Percentiles rank a stretch among this genome's conserved stretches.
Evolutionary conservation across 805 yeast genomes (phyloP).

Genomic region (Osmozyma mogii): DNA sequence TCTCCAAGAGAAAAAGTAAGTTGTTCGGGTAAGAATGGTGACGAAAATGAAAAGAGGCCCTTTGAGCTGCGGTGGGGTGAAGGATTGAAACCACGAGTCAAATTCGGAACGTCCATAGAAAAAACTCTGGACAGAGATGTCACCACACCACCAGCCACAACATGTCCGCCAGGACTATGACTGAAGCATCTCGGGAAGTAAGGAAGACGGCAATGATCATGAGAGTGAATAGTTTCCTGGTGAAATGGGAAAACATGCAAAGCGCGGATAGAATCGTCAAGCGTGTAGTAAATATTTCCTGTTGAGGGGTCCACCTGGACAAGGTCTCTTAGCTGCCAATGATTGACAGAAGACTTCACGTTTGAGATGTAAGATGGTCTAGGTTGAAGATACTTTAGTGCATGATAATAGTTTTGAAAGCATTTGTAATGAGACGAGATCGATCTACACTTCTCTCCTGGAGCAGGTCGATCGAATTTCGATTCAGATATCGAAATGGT

Average conservation of each 20-base stretch:
- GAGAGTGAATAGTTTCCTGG: slow-evolving; percentile 1
- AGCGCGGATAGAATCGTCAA: slow-evolving; percentile 40
- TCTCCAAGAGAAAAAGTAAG: slow-evolving; percentile 62
- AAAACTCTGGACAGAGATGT: slow-evolving; percentile 30
- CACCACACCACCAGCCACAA: slow-evolving; percentile 41
- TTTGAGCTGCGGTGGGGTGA: slow-evolving; percentile 29
- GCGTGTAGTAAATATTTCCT: slow-evolving; percentile 50
- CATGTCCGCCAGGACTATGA: slow-evolving; percentile 40
- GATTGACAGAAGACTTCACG: slow-evolving; percentile 29
- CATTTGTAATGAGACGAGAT: slow-evolving; percentile 16
- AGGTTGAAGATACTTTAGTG: slow-evolving; percentile 29
- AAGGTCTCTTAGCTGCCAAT: slow-evolving; percentile 82
- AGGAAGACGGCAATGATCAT: slow-evolving; percentile 41
- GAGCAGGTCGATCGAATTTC: too few relatives aligned
- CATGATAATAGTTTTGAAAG: slow-evolving; percentile 37
- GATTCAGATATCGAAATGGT: too few relatives aligned
- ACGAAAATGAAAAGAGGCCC: slow-evolving; percentile 58
- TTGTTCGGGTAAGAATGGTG: slow-evolving; percentile 39
- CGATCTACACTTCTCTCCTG: too few relatives aligned
- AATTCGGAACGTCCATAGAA: slow-evolving; percentile 17
- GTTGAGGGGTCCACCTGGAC: slow-evolving; percentile 41
- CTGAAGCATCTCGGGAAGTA: slow-evolving; percentile 68
- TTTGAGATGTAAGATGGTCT: slow-evolving; percentile 27
- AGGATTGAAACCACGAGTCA: slow-evolving; percentile 8
- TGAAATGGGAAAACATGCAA: slow-evolving; percentile 6